These are phyloP conservation scores for Pseudozyma thailandica DNA, from an alignment of 1,284 basidiomycete genomes.

Conservation along the genomic window DNA sequence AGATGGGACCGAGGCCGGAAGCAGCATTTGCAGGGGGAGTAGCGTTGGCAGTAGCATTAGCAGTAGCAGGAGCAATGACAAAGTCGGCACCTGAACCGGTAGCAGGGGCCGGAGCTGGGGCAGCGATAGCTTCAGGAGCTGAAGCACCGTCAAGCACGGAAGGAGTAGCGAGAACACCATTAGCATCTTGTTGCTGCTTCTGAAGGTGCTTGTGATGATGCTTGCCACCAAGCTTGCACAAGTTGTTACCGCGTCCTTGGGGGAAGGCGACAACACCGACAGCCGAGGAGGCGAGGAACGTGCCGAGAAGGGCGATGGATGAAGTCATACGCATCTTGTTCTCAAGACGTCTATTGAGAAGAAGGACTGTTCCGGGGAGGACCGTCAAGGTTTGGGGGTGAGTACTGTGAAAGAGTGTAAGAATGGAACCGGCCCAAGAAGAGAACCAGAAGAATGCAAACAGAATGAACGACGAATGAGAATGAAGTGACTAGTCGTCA, in stretches of 20 bases:
- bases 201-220: background rate
- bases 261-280: conserved; percentile 13
- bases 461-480: background rate
- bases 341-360: background rate
- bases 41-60: background rate
- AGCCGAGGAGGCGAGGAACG: conserved; percentile 16
- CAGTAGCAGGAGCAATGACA: background rate
- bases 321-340: conserved; percentile 28
- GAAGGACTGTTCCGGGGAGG: background rate
- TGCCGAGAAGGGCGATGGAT: conserved; percentile 26
- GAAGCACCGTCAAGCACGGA: background rate
- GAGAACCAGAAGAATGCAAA: background rate
- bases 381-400: conserved; percentile 3
- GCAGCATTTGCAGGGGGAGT: background rate
- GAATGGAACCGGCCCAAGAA: conserved; percentile 31
- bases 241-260: conserved; percentile 5
- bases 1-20: background rate
- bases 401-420: conserved; percentile 4
- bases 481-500: background rate
- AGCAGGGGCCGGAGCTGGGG: background rate
- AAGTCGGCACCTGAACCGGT: background rate
- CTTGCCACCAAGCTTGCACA: conserved; percentile 8
- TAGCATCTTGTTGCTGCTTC: too few relatives aligned
- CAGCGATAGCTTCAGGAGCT: too few relatives aligned
- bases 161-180: background rate